Evolutionary conservation across 2,329 filamentous ascomycete species (phyloP), one percentile per base, ranked within the genome.

Genomic region (Penicillium sp.): DNA sequence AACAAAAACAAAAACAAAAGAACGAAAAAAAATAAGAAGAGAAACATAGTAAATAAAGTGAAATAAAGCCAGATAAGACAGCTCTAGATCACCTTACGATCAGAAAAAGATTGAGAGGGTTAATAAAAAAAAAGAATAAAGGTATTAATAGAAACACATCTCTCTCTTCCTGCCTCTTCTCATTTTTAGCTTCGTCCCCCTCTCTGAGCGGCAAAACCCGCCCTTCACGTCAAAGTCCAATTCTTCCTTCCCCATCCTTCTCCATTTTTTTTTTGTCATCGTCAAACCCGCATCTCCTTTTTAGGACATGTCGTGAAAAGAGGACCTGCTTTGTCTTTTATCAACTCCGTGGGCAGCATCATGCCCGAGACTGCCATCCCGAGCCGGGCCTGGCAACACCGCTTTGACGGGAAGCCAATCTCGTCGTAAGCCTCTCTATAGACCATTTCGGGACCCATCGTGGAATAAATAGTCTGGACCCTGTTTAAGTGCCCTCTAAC

Each of bases 321-420:
- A 54, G 54, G 51, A 60, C 25, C 12, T 36, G 21, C 29, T 44
- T 43, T 51, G 38, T 51, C 53, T 43, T 43, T 35, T 25, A 55
- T 55, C 45, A 43, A 19, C 9, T 49, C 6, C 6, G 29, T 61
- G 54, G 59, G 60, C 61, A 55, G 59, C 63, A 65, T 53, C 59
- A 67, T 66, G 65, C 56, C 64, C 57, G 47, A 52, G 48, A 57
- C 21, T 53, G 53, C 36, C 55, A 55, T 49, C 39, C 48, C 48
- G 35, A 49, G 38, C 25, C 39, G 27, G 17, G 42, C 31, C 45
- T 70, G 69, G 69, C 66, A 64, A 51, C 65, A 61, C 52, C 66
- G 68, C 48, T 72, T 66, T 55, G 70, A 73, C 44, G 67, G 66
- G 52, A 69, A 69, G 55, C 62, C 64, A 51, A 63, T 68, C 42